Conservation (phyloP, 176 grass and related monocot genomes). For the Zoysia japonica region DNA sequence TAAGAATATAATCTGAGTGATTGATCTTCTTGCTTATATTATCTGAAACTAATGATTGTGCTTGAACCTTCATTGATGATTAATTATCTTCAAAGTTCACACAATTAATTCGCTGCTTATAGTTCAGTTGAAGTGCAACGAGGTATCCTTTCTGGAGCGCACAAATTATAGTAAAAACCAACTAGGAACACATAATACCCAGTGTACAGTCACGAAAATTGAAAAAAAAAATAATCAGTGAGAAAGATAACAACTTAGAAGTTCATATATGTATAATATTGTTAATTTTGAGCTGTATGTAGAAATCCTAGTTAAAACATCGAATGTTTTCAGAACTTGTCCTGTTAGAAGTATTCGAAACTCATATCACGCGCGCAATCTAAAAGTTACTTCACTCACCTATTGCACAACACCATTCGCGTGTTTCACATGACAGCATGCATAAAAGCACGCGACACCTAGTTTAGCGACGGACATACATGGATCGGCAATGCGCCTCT, state of each 20-base stretch:
- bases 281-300: not conserved
- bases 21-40: not conserved
- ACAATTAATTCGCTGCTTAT: too few species aligned
- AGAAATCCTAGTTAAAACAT: not conserved
- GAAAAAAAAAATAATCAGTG: not conserved
- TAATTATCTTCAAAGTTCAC: too few species aligned
- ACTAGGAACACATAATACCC: not conserved
- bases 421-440: not conserved
- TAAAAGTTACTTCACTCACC: not conserved
- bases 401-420: not conserved
- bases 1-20: not conserved
- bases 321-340: not conserved
- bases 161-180: not conserved
- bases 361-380: too few species aligned
- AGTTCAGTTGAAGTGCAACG: too few species aligned
- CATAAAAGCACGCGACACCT: not conserved
- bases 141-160: not conserved
- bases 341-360: not conserved
- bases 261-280: not conserved
- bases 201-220: not conserved
- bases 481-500: not conserved
- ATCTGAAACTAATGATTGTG: not conserved
- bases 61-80: not conserved
- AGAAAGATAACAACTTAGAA: not conserved
- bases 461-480: not conserved